Conservation (phyloP, 2,329 filamentous ascomycete species). For the Stagonosporopsis cucurbitacearum region DNA sequence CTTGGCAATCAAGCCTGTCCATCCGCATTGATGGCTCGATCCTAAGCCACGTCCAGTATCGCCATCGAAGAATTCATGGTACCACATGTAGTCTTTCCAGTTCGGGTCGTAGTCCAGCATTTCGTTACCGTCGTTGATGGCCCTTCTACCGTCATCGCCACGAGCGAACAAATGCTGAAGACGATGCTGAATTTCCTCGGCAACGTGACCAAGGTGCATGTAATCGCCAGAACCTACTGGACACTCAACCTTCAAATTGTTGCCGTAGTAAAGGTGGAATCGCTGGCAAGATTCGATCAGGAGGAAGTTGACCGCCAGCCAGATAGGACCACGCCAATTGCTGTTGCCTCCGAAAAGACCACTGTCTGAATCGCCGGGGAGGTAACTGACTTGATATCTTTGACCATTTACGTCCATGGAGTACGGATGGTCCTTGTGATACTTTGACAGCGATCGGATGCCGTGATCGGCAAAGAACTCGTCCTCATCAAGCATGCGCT, state of each 20-base stretch:
- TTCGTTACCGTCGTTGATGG: slow-evolving; percentile 85
- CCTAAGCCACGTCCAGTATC: slow-evolving; percentile 88
- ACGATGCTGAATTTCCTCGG: slow-evolving; percentile 93
- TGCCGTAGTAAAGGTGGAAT: slow-evolving; percentile 96
- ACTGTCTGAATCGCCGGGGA: slow-evolving; percentile 95
- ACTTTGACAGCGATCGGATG: slow-evolving; percentile 90
- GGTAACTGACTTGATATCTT: slow-evolving; percentile 83
- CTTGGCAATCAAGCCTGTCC: slow-evolving; percentile 94
- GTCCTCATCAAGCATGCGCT: slow-evolving; percentile 90
- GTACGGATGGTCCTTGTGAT: slow-evolving; percentile 86
- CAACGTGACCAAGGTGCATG: slow-evolving; percentile 94
- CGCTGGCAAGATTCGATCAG: slow-evolving; percentile 92
- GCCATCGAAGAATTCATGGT: slow-evolving; percentile 97
- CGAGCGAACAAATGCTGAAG: slow-evolving; percentile 89
- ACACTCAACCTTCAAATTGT: slow-evolving; percentile 86
- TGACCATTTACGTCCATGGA: slow-evolving; percentile 97
- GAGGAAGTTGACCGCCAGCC: slow-evolving; percentile 95
- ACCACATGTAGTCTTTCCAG: slow-evolving; percentile 95
- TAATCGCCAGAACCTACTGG: slow-evolving; percentile 91
- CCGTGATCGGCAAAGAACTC: slow-evolving; percentile 92
- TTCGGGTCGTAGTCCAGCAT: slow-evolving; percentile 88
- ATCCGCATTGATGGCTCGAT: slow-evolving; percentile 92
- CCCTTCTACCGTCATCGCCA: slow-evolving; percentile 82
- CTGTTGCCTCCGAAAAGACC: slow-evolving; percentile 96
- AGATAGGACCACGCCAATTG: slow-evolving; percentile 95